Conservation (phyloP, 768 basidiomycete genomes). For the Phanerodontia chrysosporium region DNA sequence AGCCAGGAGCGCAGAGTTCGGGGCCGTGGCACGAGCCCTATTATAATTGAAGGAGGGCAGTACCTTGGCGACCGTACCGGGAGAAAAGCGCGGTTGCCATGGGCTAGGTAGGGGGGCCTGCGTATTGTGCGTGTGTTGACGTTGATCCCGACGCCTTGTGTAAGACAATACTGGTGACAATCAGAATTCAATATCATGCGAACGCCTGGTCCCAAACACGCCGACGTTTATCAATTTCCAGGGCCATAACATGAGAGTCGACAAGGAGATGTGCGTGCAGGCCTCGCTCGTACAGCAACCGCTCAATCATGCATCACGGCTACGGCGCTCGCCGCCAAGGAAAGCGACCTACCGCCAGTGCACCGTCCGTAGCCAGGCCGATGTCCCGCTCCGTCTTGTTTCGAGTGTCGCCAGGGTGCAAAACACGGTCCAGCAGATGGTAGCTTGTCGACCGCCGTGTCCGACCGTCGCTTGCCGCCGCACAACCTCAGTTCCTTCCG, state of each 20-base stretch:
- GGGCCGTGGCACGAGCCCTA: background rate
- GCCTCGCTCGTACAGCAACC: background rate
- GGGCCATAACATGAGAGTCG: constrained; percentile 14
- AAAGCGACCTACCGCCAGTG: background rate
- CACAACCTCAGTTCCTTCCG: background rate
- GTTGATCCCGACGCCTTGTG: constrained; percentile 6
- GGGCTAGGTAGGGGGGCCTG: constrained; percentile 5
- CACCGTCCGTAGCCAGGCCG: background rate
- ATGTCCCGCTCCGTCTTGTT: no score
- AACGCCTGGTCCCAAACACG: constrained; percentile 2
- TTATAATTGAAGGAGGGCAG: constrained; percentile 14
- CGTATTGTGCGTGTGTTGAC: constrained; percentile 17
- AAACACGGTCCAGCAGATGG: background rate
- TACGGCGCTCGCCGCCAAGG: constrained; percentile 1
- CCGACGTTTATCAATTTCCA: constrained; percentile 7
- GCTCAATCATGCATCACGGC: constrained; percentile 5
- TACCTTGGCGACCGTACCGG: constrained; percentile 24
- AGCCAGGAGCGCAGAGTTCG: constrained; percentile 17
- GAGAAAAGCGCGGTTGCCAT: constrained; percentile 25
- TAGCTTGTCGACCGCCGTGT: background rate
- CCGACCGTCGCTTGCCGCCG: background rate
- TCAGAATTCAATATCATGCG: constrained; percentile 14
- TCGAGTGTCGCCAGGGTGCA: background rate
- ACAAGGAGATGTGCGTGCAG: constrained; percentile 17
- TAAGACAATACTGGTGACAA: constrained; percentile 16